A percentile compares a stretch with the other conserved stretches of the same genome.
Conservation (phyloP, 257 asterid genomes). For the Gentiana straminea region DNA sequence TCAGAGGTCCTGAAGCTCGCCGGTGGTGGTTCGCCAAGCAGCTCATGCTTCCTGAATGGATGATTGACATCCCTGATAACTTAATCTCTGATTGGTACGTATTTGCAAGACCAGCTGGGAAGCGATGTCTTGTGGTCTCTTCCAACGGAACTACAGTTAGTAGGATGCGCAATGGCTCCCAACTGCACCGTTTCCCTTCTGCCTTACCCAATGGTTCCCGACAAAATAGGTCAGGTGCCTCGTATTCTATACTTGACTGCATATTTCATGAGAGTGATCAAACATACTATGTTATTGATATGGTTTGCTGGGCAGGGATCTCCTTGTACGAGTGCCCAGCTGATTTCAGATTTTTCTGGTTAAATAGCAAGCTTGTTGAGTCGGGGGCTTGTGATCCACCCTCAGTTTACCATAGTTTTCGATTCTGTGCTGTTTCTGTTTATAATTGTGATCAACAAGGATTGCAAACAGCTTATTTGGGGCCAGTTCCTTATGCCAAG, state of each 20-base stretch:
- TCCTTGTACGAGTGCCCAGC: constrained; percentile 80
- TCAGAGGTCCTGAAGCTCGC: constrained; percentile 74
- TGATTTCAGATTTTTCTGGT: constrained; percentile 89
- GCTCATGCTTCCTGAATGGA: constrained; percentile 97
- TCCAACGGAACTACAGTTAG: constrained; percentile 73
- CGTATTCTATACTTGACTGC: constrained; percentile 87
- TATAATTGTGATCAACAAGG: constrained; percentile 67
- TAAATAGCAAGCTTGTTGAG: constrained; percentile 76
- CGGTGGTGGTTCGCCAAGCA: constrained; percentile 78
- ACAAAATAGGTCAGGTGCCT: constrained; percentile 39
- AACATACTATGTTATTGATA: constrained; percentile 74
- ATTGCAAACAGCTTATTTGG: constrained; percentile 59
- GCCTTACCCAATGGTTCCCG: constrained; percentile 77
- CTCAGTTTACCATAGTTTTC: constrained; percentile 55
- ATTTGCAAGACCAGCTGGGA: constrained; percentile 85
- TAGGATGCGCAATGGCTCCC: constrained; percentile 69
- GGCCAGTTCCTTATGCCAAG: constrained; percentile 52
- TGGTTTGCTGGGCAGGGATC: constrained; percentile 96
- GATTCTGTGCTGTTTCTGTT: constrained; percentile 41
- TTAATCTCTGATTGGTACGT: constrained; percentile 59
- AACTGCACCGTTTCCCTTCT: constrained; percentile 87
- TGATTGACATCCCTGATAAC: constrained; percentile 79
- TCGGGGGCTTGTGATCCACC: constrained; percentile 65
- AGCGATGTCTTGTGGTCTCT: constrained; percentile 87
- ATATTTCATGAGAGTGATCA: constrained; percentile 97